phyloP scores from a whole-genome alignment of 441 rosid species.

The Gossypium laxum region DNA sequence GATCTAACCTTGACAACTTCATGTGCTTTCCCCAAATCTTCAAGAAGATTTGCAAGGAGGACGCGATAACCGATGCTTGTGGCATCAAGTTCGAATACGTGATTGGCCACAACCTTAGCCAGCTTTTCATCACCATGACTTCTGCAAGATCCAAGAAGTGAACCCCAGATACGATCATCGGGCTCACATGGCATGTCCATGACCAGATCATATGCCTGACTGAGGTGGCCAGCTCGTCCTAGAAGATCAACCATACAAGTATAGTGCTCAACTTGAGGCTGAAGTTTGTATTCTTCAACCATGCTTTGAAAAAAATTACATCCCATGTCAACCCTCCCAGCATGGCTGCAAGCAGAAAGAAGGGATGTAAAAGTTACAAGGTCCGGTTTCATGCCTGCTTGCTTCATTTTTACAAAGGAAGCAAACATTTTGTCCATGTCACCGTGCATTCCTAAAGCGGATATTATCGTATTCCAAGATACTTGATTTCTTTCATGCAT shows the following conservation, averaged over 20 bases:
- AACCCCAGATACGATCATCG: slow-evolving; percentile 36
- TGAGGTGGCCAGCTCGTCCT: slow-evolving; percentile 31
- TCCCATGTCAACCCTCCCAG: slow-evolving; percentile 25
- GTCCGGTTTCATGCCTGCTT: slow-evolving; percentile 22
- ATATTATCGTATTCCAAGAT: slow-evolving; percentile 28
- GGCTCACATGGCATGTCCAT: slow-evolving; percentile 29
- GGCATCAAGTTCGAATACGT: slow-evolving; percentile 23
- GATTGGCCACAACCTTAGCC: slow-evolving; percentile 26
- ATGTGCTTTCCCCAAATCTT: slow-evolving; percentile 20
- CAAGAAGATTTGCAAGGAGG: slow-evolving; percentile 32
- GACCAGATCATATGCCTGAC: slow-evolving; percentile 33
- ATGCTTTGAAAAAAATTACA: slow-evolving; percentile 26
- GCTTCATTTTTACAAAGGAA: slow-evolving; percentile 27
- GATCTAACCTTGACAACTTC: slow-evolving; percentile 19
- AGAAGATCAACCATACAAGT: slow-evolving; percentile 45
- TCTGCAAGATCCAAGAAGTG: slow-evolving; percentile 39
- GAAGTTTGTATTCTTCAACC: slow-evolving; percentile 21
- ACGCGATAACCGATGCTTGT: slow-evolving; percentile 24
- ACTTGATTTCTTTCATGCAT: slow-evolving; percentile 21
- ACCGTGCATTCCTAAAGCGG: slow-evolving; percentile 29
- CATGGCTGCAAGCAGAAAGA: slow-evolving; percentile 31
- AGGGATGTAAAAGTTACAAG: slow-evolving; percentile 25
- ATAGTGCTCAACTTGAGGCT: slow-evolving; percentile 32
- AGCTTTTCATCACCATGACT: slow-evolving; percentile 25
- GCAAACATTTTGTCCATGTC: slow-evolving; percentile 15